These are phyloP conservation scores for Linum tenue DNA, from an alignment of 345 rosid genomes.

Conservation along the genomic window DNA sequence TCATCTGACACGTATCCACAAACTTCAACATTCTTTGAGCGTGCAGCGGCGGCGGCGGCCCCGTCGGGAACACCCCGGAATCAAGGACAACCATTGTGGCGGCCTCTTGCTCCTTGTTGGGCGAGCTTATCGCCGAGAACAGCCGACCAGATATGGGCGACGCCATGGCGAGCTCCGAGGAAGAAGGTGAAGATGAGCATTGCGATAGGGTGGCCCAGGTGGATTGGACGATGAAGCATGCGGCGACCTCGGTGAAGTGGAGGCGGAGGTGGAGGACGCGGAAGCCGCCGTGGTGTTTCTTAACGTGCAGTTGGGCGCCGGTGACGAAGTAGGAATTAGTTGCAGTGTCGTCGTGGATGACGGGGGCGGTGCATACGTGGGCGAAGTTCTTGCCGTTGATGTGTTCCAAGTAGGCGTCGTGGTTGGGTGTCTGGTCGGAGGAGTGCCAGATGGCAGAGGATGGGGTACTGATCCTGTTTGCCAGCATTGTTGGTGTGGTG, in stretches of 20 bases:
- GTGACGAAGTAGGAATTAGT: constrained; percentile 69
- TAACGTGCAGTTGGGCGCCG: constrained; percentile 73
- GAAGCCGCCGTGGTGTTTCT: constrained; percentile 47
- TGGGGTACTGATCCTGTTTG: constrained; percentile 40
- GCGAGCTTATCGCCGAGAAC: constrained; percentile 51
- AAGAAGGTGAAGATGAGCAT: constrained; percentile 27
- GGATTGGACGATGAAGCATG: constrained; percentile 33
- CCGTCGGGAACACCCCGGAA: constrained; percentile 71
- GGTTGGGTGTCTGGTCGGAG: constrained; percentile 35
- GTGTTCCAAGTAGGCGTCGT: constrained; percentile 44
- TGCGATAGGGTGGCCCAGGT: constrained; percentile 63
- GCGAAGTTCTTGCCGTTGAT: constrained; percentile 52
- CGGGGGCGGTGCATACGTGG: constrained; percentile 66
- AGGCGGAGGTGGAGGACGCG: constrained; percentile 71
- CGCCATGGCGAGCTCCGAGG: neutral
- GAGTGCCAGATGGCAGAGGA: constrained; percentile 42
- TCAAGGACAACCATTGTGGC: constrained; percentile 34
- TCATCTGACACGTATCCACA: constrained; percentile 61
- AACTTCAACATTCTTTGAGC: constrained; percentile 58
- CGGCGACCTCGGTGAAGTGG: constrained; percentile 47
- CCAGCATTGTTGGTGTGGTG: constrained; percentile 37
- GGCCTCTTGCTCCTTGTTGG: constrained; percentile 32
- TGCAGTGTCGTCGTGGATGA: constrained; percentile 31
- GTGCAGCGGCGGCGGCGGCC: constrained; percentile 76
- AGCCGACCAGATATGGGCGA: constrained; percentile 56